Conservation (phyloP, 495 filamentous ascomycete genomes). For the Podospora conica region DNA sequence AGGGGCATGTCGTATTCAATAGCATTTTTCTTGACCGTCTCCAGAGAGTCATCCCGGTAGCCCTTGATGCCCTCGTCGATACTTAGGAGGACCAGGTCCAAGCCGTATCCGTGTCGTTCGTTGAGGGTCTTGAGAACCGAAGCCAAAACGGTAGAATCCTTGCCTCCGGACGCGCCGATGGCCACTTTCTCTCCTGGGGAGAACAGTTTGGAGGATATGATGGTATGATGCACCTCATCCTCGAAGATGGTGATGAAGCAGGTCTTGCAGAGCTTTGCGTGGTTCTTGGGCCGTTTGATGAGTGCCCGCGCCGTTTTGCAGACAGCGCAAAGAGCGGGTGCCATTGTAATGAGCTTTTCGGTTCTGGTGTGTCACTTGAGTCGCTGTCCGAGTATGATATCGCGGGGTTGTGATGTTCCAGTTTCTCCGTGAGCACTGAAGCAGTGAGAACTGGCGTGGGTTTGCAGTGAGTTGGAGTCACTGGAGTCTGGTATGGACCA, state of each 20-base stretch:
- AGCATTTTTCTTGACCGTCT: constrained; percentile 93
- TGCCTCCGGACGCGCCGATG: constrained; percentile 93
- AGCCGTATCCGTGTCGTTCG: constrained; percentile 77
- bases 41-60: constrained; percentile 89
- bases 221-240: constrained; percentile 88
- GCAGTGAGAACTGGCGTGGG: neutral
- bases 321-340: constrained; percentile 56
- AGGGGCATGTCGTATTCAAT: constrained; percentile 84
- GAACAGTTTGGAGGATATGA: constrained; percentile 72
- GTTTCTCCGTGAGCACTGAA: neutral
- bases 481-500: neutral
- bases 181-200: constrained; percentile 78
- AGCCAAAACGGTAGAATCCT: constrained; percentile 94
- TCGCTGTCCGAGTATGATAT: neutral
- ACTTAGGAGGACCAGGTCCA: constrained; percentile 78
- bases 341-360: constrained; percentile 30
- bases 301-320: constrained; percentile 74
- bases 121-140: constrained; percentile 93
- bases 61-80: constrained; percentile 98
- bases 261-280: constrained; percentile 79
- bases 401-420: neutral
- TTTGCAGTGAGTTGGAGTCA: neutral
- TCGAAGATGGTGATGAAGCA: constrained; percentile 90
- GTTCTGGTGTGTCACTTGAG: neutral
- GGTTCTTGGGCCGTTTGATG: constrained; percentile 89